Percentiles rank a stretch among this genome's conserved stretches.
phyloP scores from a whole-genome alignment of 106 monocot genomes.

The Allium sativum region DNA sequence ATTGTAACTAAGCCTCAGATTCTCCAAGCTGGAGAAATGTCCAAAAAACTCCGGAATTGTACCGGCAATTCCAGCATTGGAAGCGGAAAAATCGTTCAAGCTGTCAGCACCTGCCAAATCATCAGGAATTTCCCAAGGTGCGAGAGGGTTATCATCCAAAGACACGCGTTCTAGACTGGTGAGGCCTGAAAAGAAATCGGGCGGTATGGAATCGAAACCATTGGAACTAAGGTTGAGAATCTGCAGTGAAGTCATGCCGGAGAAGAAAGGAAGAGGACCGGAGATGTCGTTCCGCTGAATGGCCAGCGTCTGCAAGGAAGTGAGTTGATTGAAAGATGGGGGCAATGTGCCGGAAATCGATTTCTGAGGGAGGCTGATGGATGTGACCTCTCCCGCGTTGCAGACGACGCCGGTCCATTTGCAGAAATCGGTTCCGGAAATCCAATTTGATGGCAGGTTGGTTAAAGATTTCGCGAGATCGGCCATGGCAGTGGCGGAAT shows the following conservation, averaged over 20 bases:
- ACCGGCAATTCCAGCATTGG: constrained; percentile 35
- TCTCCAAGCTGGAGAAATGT: constrained; percentile 19
- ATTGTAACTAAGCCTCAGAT: constrained; percentile 29
- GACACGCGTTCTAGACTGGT: constrained; percentile 25
- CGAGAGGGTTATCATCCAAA: constrained; percentile 47
- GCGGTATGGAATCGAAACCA: constrained; percentile 38
- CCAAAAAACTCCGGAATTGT: constrained; percentile 23
- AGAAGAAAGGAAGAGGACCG: constrained; percentile 37
- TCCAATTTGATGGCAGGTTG: constrained; percentile 5
- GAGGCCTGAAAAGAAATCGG: constrained; percentile 39
- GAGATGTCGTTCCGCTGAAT: constrained; percentile 35
- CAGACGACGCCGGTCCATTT: constrained; percentile 38
- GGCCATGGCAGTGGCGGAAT: constrained; percentile 30
- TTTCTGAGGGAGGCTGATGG: constrained; percentile 33
- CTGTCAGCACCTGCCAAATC: constrained; percentile 12
- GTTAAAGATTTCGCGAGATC: constrained; percentile 14
- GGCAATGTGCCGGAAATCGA: constrained; percentile 27
- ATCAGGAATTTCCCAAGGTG: constrained; percentile 29
- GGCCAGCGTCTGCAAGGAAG: constrained; percentile 36
- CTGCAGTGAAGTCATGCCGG: constrained; percentile 26
- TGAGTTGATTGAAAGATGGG: constrained; percentile 27
- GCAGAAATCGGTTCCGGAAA: constrained; percentile 24
- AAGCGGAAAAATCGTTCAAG: constrained; percentile 53
- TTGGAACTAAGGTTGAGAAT: constrained; percentile 42
- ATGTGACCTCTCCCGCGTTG: constrained; percentile 23